Evolutionary conservation across 129 eudicot species (phyloP), one percentile per base, ranked within the genome.

Genomic region (Pulicaria dysenterica): DNA sequence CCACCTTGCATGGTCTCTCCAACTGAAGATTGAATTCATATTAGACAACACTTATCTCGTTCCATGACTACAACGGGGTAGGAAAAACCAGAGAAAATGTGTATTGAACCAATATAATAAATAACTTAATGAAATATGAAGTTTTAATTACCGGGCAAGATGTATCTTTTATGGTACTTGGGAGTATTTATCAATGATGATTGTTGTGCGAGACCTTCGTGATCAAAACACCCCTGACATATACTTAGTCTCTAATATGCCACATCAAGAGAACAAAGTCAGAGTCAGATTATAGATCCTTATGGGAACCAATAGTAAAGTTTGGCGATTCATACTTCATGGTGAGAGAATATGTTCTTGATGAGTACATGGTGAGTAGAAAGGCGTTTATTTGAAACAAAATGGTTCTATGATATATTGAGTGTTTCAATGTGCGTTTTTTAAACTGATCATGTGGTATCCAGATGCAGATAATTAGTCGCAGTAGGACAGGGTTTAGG

Each of bases 131-230:
- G 8, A 34, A 77, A 50, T 8, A 56, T 44, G 38, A 69, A 10
- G 56, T 67, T 6, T 60, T 56, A 0, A 48, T 74, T 67, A 72
- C 92, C 96, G 46, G 98, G 98, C 80, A 93, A 84, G 72, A 89
- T 82, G 72, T 93, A 93, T 79, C 87, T 82, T 58, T 93, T 93
- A 65, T 87, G 98, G 82, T 87, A 80, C 81, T 81, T 85, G 16
- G 98, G 98, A 58, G 83, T 84, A 60, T 80, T 74, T 67, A 89
- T 85, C 66, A 85, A 74, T 17, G 85, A 81, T 56, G 95, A 87
- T 67, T 93, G 98, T 64, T 87, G 92, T 5, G 92, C 66, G 13
- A 87, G 81, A 39, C 96, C 98, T 73, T 87, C 96, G 7, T 74
- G 83, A 43, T 87, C 96, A 17, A 84, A 87, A 78, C 89, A 93